Evolutionary conservation across 805 yeast species (phyloP).

Genomic region (Candida xiaguanensis): DNA sequence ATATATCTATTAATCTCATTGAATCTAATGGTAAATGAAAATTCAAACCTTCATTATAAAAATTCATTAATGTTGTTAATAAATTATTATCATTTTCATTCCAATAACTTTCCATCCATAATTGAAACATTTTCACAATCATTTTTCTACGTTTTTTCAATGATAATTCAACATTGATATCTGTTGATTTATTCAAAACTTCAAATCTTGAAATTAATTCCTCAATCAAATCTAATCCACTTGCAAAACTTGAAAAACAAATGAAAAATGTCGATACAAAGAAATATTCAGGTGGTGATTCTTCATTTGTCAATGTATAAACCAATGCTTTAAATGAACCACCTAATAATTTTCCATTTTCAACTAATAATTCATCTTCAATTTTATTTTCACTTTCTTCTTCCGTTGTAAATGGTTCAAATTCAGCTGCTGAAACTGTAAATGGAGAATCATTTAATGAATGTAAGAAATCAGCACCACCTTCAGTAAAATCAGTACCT

Average conservation of each 20-base stretch:
- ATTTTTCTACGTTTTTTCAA: constrained; percentile 61
- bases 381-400: constrained; percentile 15
- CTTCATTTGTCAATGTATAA: constrained; percentile 63
- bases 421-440: constrained; percentile 32
- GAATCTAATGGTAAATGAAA: constrained; percentile 61
- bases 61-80: constrained; percentile 68
- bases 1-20: constrained; percentile 55
- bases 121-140: constrained; percentile 64
- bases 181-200: constrained; percentile 19
- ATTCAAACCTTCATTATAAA: constrained; percentile 76
- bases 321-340: constrained; percentile 70
- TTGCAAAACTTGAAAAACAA: constrained; percentile 69
- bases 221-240: constrained; percentile 63
- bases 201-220: constrained; percentile 67
- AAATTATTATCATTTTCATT: constrained; percentile 55
- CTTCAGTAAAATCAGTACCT: constrained; percentile 46
- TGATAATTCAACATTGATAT: constrained; percentile 26
- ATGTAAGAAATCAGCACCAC: constrained; percentile 45
- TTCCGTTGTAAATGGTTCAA: constrained; percentile 27
- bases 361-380: constrained; percentile 49
- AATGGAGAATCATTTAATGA: constrained; percentile 25
- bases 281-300: constrained; percentile 60
- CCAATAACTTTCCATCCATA: constrained; percentile 94
- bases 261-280: constrained; percentile 72
- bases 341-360: constrained; percentile 56